Evolutionary conservation across 768 basidiomycete species (phyloP), one percentile per base, ranked within the genome.

Genomic region (Tylopilus rubrobrunneus): DNA sequence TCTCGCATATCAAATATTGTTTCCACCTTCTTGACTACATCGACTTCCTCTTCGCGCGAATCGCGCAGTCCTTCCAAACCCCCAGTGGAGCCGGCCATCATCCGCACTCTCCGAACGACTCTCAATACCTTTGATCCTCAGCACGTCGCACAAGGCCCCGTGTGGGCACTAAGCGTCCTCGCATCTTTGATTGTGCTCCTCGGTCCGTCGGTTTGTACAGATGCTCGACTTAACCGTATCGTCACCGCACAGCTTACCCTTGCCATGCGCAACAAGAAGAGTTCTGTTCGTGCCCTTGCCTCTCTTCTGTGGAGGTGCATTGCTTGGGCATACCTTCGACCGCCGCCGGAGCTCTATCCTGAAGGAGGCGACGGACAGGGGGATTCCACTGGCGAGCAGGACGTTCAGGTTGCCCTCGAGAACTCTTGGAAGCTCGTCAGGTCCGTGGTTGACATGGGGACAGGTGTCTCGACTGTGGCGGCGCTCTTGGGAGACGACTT

Each of bases 151-250:
- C 85, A 89, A 61, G 87, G 88, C 1, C 88, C 90, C 9, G 83
- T 86, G 1, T 92, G 90, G 90, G 84, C 79, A 6, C 73, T 89
- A 49, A 79, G 78, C 55, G 84, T 89, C 31, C 71, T 90, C 2
- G 82, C 85, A 0, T 76, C 77, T 55, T 70, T 91, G 48, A 74
- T 88, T 44, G 81, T 85, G 37, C 72, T 92, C n/a, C 74, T 88
- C 3, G 81, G 86, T 1, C 77, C 84, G 3, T 71, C 71, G 4
- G 69, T 86, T 23, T 80, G 70, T 54, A 72, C 74, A 36, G 74
- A 81, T 51, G 50, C 62, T 31, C 73, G 73, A 45, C 65, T 81
- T 21, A 74, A 74, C 33, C 75, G 78, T 12, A 70, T 73, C 27
- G 64, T 88, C 17, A 72, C 75, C 14, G 74, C 76, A 0, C 71